These are phyloP conservation scores for Gastrolobium bilobum DNA, from an alignment of 306 rosid genomes.

Conservation along the genomic window DNA sequence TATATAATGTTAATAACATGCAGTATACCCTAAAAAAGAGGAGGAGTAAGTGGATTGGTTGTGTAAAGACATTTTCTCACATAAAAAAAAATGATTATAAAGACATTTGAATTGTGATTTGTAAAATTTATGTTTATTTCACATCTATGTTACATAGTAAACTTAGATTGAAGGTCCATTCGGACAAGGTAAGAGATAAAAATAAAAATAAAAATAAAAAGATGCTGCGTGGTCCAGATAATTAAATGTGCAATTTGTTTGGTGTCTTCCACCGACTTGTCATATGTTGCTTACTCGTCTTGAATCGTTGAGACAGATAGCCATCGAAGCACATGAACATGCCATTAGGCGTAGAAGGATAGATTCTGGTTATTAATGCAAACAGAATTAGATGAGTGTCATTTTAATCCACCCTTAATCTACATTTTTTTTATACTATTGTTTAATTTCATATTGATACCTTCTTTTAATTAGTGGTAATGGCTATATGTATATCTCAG, in stretches of 20 bases:
- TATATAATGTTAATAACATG: neutral
- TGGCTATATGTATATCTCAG: no score
- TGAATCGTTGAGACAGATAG: constrained; percentile 15
- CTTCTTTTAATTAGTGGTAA: no score
- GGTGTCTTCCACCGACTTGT: constrained; percentile 4
- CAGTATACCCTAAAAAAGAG: neutral
- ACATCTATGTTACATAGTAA: neutral
- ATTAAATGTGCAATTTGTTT: constrained; percentile 21
- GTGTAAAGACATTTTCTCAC: no score
- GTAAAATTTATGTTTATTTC: no score
- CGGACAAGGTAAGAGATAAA: neutral
- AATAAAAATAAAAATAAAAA: neutral
- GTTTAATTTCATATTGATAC: no score
- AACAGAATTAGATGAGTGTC: constrained; percentile 30
- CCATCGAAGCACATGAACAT: constrained; percentile 20
- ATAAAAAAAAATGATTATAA: no score
- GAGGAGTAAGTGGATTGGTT: neutral
- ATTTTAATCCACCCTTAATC: neutral
- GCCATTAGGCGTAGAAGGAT: neutral
- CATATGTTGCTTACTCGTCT: neutral
- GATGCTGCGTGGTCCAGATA: neutral
- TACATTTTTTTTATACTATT: no score
- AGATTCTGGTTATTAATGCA: constrained; percentile 20
- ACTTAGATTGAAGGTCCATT: neutral
- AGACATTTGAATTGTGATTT: constrained; percentile 5